Conservation (phyloP, 805 yeast species). For the Metschnikowia proteae region DNA sequence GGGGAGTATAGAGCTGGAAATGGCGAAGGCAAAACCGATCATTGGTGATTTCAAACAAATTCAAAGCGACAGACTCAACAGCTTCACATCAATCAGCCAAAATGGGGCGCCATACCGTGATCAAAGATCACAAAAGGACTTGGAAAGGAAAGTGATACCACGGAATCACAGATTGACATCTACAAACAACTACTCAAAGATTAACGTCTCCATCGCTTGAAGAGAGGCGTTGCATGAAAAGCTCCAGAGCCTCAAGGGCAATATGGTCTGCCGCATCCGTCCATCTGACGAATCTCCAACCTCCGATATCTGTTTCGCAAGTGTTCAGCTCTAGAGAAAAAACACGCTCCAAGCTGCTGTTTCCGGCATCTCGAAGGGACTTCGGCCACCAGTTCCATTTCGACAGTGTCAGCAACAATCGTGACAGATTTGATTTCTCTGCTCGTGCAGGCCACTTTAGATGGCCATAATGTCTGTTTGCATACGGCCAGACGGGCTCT, state of each 20-base stretch:
- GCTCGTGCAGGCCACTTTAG: constrained; percentile 60
- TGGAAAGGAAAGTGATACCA: background rate
- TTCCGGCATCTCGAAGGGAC: constrained; percentile 1
- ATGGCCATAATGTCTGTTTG: constrained; percentile 90
- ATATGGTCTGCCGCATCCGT: constrained; percentile 81
- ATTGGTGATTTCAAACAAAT: background rate
- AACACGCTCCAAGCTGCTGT: constrained; percentile 18
- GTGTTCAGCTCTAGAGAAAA: constrained; percentile 33
- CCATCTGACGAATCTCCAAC: constrained; percentile 36
- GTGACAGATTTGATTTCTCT: constrained; percentile 74
- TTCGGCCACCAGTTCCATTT: constrained; percentile 50
- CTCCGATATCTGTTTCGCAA: constrained; percentile 12
- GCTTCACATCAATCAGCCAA: background rate
- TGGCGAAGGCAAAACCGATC: constrained; percentile 5
- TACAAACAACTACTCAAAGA: constrained; percentile 4
- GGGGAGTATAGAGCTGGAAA: constrained; percentile 12
- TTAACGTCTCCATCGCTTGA: constrained; percentile 47
- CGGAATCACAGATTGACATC: constrained; percentile 9
- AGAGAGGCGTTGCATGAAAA: constrained; percentile 55
- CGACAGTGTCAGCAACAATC: constrained; percentile 66
- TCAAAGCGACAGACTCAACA: background rate
- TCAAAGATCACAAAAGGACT: background rate
- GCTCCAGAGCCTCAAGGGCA: constrained; percentile 86
- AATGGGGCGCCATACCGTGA: background rate
- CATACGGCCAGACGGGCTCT: constrained; percentile 92